Percentiles rank a stretch among this genome's conserved stretches.
These are phyloP conservation scores for Butyriboletus loyo DNA, from an alignment of 768 basidiomycete genomes.

Conservation along the genomic window DNA sequence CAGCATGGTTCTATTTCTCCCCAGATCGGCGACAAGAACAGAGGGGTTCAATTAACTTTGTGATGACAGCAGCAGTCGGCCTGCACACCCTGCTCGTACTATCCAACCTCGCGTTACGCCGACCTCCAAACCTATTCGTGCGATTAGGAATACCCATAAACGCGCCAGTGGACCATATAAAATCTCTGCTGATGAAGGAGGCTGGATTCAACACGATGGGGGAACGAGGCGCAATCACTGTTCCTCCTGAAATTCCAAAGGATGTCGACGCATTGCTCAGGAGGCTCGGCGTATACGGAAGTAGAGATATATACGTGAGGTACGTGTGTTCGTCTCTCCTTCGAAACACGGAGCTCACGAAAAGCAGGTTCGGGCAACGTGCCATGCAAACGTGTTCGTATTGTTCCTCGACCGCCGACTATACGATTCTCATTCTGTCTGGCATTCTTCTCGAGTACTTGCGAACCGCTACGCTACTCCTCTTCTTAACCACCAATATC, in stretches of 20 bases:
- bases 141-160: conserved; percentile 53
- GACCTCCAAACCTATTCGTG: conserved; percentile 62
- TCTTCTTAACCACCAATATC: conserved; percentile 40
- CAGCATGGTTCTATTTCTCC: conserved; percentile 16
- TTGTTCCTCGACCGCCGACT: conserved; percentile 61
- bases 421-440: conserved; percentile 55
- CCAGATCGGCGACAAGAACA: conserved; percentile 3
- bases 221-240: conserved; percentile 8
- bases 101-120: conserved; percentile 17
- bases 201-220: conserved; percentile 36
- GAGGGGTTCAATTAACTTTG: background rate
- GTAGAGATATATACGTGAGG: conserved; percentile 59
- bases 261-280: conserved; percentile 52
- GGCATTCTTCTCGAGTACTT: conserved; percentile 57
- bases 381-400: conserved; percentile 62
- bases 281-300: conserved; percentile 54
- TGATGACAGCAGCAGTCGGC: conserved; percentile 9
- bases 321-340: conserved; percentile 26
- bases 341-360: background rate
- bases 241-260: conserved; percentile 37
- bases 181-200: conserved; percentile 40
- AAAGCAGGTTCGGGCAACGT: conserved; percentile 62
- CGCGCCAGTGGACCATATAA: conserved; percentile 51
- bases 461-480: conserved; percentile 49
- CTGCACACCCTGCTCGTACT: conserved; percentile 19